Evolutionary conservation across 108 stramenopile species (phyloP), one percentile per base, ranked within the genome.

Genomic region (Nitzschia inconspicua): DNA sequence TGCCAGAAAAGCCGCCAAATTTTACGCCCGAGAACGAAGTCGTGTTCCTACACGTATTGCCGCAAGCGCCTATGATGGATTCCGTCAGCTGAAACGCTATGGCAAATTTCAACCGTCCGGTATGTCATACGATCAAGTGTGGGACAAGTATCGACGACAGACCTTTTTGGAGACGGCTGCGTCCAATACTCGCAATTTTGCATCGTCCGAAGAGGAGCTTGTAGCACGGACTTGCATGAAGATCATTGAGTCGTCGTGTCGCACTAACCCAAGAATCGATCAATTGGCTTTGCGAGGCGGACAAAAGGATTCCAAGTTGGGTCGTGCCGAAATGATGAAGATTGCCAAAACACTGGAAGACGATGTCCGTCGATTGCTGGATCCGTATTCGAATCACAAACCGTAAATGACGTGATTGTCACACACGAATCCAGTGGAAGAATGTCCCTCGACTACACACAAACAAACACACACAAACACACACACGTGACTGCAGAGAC

Each of bases 61-160:
- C 7, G 82, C 91, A 14, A 68, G 72, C 52, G 30, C 85, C 39
- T 90, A 89, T 62, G 96, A 97, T 69, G 96, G 96, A 27, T 82
- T 88, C 60, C 80, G 96, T 13, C 77, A 80, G 51, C 82, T 80
- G 58, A 57, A 72, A 49, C 65, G 75, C 25, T 90, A 93, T 58
- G 96, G 96, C 0, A 85, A 75, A 39, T 97, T 92, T 71, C 73
- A 77, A 48, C 41, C 67, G 35, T 43, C 68, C 27, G 96, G 96
- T 7, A 85, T 90, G 84, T 73, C 83, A 6, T 97, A 94, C 79
- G 84, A 86, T 27, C 93, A 95, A 66, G 55, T 96, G n/a, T 93
- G 91, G 93, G 70, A 84, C 4, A 95, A 97, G 81, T 93, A 97
- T 53, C 83, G 88, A 67, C 49, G 49, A 36, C 75, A 86, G 44